Percentiles rank a stretch among this genome's conserved stretches.
These are phyloP conservation scores for Vigna nakashimae DNA, from an alignment of 306 rosid species.

Conservation along the genomic window DNA sequence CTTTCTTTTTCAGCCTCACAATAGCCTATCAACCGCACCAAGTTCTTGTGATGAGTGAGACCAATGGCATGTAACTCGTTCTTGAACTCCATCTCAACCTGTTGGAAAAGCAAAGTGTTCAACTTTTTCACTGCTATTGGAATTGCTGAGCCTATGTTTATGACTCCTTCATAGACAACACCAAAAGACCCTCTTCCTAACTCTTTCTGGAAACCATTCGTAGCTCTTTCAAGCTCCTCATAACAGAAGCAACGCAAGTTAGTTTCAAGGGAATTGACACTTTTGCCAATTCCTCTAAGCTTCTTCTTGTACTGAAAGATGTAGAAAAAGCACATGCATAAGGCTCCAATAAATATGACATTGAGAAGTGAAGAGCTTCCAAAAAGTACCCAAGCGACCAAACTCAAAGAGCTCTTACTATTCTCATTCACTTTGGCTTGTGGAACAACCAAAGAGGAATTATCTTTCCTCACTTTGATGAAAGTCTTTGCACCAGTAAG, in stretches of 20 bases:
- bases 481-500: constrained; percentile 43
- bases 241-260: constrained; percentile 12
- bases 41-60: constrained; percentile 16
- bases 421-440: constrained; percentile 29
- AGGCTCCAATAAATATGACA: constrained; percentile 7
- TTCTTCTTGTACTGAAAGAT: constrained; percentile 6
- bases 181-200: constrained; percentile 32
- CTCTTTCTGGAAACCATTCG: constrained; percentile 11
- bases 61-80: constrained; percentile 14
- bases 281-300: not conserved
- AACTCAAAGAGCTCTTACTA: constrained; percentile 28
- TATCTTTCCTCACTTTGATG: constrained; percentile 52
- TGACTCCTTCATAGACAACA: constrained; percentile 31
- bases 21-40: constrained; percentile 10
- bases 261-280: not conserved
- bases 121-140: not conserved
- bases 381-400: constrained; percentile 49
- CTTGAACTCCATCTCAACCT: constrained; percentile 2
- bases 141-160: not conserved
- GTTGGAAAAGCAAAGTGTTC: not conserved
- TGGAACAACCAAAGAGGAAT: constrained; percentile 36
- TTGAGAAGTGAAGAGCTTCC: constrained; percentile 56
- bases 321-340: constrained; percentile 28
- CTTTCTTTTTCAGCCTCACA: constrained; percentile 22
- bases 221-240: constrained; percentile 19